Conservation (phyloP, 352 stramenopile species). For the Globisporangium canariense region DNA sequence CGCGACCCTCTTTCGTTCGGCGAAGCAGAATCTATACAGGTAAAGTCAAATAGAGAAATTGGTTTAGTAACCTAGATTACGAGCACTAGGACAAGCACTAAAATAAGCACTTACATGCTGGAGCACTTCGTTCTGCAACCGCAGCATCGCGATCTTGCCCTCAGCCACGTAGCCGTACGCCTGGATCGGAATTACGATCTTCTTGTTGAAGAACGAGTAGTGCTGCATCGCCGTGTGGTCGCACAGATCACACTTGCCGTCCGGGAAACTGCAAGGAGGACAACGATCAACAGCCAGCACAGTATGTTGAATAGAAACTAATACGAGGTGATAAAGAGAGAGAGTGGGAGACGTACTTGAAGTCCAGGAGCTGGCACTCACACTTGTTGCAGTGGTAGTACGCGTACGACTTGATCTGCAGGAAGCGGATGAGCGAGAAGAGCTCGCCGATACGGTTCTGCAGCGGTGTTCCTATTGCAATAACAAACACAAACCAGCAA, state of each 20-base stretch:
- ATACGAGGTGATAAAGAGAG: not conserved
- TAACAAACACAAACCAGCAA: not conserved
- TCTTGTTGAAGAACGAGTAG: constrained; percentile 98
- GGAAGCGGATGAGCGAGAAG: constrained; percentile 97
- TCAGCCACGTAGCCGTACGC: constrained; percentile 92
- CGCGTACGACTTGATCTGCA: constrained; percentile 96
- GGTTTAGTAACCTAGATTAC: not conserved
- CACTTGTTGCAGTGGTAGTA: constrained; percentile 97
- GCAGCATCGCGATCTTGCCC: constrained; percentile 94
- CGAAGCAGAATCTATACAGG: constrained; percentile 90
- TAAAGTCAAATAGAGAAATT: constrained; percentile 1
- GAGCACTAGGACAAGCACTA: constrained; percentile 17
- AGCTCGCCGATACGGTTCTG: constrained; percentile 94
- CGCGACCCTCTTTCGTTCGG: constrained; percentile 97
- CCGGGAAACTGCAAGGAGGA: constrained; percentile 42
- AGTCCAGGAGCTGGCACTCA: constrained; percentile 96
- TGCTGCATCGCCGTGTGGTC: constrained; percentile 94
- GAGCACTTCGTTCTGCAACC: constrained; percentile 92
- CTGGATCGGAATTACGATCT: constrained; percentile 98
- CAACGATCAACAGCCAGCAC: constrained; percentile 32
- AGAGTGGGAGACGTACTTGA: constrained; percentile 67
- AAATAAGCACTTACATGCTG: constrained; percentile 64
- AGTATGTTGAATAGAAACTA: not conserved
- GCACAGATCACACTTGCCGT: constrained; percentile 90
- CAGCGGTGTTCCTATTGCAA: constrained; percentile 82